These are phyloP conservation scores for Chenopodium album DNA, from an alignment of 148 eudicot genomes.

Conservation along the genomic window DNA sequence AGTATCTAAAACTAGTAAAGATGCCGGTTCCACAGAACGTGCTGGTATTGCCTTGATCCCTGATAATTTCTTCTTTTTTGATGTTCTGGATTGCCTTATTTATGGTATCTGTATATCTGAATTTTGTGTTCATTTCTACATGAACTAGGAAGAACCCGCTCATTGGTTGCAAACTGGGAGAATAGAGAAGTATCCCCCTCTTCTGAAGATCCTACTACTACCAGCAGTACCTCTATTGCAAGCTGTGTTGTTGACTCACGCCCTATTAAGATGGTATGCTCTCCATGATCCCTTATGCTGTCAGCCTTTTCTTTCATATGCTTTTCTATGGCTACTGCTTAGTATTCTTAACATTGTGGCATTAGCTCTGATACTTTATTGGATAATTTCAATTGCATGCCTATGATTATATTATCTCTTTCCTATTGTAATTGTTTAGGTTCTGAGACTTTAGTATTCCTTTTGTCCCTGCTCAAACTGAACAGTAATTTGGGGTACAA, in stretches of 20 bases:
- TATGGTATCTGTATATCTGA: background rate
- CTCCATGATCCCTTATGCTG: background rate
- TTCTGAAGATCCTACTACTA: conserved; percentile 43
- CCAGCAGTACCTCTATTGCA: conserved; percentile 45
- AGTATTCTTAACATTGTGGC: background rate
- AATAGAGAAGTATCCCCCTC: conserved; percentile 56
- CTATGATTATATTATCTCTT: background rate
- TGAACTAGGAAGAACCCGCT: conserved; percentile 60
- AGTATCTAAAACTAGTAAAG: conserved; percentile 46
- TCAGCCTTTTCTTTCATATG: background rate
- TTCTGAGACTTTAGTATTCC: background rate
- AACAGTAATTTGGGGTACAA: background rate
- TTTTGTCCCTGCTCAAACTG: background rate
- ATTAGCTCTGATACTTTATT: background rate
- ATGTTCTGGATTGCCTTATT: conserved; percentile 11
- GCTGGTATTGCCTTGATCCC: conserved; percentile 47
- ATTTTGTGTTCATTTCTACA: conserved; percentile 12
- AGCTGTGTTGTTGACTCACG: conserved; percentile 36
- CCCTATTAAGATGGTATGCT: conserved; percentile 50
- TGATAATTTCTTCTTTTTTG: conserved; percentile 4
- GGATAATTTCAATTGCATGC: background rate
- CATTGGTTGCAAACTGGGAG: conserved; percentile 72
- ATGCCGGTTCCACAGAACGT: conserved; percentile 46
- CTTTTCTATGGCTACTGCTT: background rate
- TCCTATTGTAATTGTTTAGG: background rate